Conservation (phyloP, 192 early-diverging fungal genomes). For the Backusella tarrabulga region DNA sequence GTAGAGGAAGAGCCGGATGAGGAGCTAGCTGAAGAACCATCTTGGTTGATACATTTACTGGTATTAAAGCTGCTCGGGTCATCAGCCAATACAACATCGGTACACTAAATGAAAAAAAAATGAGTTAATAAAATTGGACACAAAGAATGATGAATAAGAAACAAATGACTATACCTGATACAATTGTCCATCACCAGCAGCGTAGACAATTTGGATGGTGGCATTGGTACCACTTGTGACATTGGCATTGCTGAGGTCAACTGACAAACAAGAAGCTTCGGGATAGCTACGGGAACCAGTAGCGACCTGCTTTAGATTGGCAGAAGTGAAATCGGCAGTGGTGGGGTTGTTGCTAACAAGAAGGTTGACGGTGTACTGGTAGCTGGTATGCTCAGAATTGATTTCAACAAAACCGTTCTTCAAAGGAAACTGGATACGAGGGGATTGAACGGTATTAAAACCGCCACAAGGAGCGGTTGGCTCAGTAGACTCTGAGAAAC, state of each 20-base stretch:
- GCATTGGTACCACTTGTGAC: conserved; percentile 47
- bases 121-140: background rate
- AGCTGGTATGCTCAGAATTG: conserved; percentile 39
- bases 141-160: background rate
- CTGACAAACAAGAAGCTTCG: conserved; percentile 34
- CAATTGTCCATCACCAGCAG: conserved; percentile 47
- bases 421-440: conserved; percentile 45
- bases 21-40: conserved; percentile 5
- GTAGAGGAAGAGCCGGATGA: background rate
- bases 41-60: conserved; percentile 22
- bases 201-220: conserved; percentile 53
- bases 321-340: conserved; percentile 36
- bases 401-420: conserved; percentile 44
- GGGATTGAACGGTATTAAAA: conserved; percentile 30
- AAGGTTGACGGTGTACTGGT: conserved; percentile 41
- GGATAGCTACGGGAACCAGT: conserved; percentile 34
- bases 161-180: conserved; percentile 37
- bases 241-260: conserved; percentile 34
- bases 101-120: conserved; percentile 13
- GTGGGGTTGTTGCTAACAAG: conserved; percentile 40
- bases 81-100: conserved; percentile 21
- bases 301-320: conserved; percentile 16
- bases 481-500: conserved; percentile 44
- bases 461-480: conserved; percentile 50
- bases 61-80: conserved; percentile 16